Conservation (phyloP, 2,329 filamentous ascomycete genomes). For the Hypoxylon sp. region DNA sequence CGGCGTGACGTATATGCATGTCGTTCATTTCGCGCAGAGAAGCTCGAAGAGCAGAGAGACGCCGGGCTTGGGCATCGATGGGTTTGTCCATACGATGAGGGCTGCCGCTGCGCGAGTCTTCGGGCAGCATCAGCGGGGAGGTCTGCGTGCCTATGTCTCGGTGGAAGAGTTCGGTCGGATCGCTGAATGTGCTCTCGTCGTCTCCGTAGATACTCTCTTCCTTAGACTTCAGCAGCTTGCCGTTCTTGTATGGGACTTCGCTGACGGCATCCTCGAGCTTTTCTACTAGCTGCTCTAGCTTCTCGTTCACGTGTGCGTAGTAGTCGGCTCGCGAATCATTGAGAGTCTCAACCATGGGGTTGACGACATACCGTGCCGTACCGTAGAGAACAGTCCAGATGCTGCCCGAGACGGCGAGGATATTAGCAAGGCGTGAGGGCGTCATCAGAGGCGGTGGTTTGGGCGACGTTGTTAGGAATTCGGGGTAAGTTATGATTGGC, state of each 20-base stretch:
- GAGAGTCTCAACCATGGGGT: slow-evolving; percentile 71
- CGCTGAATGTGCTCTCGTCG: slow-evolving; percentile 66
- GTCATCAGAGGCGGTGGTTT: slow-evolving; percentile 75
- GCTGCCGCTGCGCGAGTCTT: slow-evolving; percentile 17
- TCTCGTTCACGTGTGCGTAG: slow-evolving; percentile 63
- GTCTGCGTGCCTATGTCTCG: slow-evolving; percentile 87
- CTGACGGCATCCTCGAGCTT: slow-evolving; percentile 73
- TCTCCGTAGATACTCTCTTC: slow-evolving; percentile 52
- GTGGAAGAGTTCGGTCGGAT: slow-evolving; percentile 85
- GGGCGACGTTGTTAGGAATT: slow-evolving; percentile 73
- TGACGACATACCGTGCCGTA: slow-evolving; percentile 77
- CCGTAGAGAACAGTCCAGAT: slow-evolving; percentile 78
- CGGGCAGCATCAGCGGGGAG: slow-evolving; percentile 62
- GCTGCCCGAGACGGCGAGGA: slow-evolving; percentile 70
- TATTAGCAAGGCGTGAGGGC: slow-evolving; percentile 69
- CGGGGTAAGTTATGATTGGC: slow-evolving; percentile 78
- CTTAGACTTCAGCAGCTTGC: slow-evolving; percentile 46
- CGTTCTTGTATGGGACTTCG: slow-evolving; percentile 66
- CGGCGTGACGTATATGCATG: slow-evolving; percentile 61
- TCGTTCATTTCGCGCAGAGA: slow-evolving; percentile 62
- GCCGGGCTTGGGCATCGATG: slow-evolving; percentile 59
- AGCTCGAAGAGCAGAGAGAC: slow-evolving; percentile 61
- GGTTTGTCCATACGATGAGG: slow-evolving; percentile 47
- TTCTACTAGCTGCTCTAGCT: slow-evolving; percentile 63
- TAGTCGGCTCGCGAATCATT: slow-evolving; percentile 68